Conservation (phyloP, 495 filamentous ascomycete species). For the Thozetella sp. region DNA sequence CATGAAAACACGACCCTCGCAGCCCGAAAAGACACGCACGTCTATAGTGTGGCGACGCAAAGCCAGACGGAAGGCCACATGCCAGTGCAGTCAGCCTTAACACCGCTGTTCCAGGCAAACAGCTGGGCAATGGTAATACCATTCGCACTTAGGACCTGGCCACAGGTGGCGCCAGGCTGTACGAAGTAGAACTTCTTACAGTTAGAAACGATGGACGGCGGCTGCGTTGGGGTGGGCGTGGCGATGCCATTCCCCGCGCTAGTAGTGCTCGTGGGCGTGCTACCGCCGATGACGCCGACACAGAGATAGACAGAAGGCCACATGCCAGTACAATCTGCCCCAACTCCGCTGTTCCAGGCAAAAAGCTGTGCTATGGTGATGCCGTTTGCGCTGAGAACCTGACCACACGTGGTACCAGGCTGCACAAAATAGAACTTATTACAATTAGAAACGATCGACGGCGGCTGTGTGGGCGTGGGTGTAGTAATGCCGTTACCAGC, state of each 20-base stretch:
- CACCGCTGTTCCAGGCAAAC: neutral
- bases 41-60: no score
- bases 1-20: no score
- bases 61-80: no score
- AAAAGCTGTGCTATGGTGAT: neutral
- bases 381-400: neutral
- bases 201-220: conserved; percentile 8
- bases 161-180: neutral
- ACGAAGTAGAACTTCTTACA: neutral
- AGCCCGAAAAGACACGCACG: no score
- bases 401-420: neutral
- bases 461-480: conserved; percentile 29
- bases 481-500: conserved; percentile 19
- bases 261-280: conserved; percentile 9
- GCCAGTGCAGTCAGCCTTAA: neutral
- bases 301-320: conserved; percentile 5
- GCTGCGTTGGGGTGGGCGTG: conserved; percentile 20
- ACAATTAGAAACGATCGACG: neutral
- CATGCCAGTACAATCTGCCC: neutral
- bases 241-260: conserved; percentile 3
- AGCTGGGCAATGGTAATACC: neutral
- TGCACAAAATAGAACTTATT: neutral
- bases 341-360: neutral
- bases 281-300: conserved; percentile 1
- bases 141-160: neutral